Base-by-base conservation (phyloP, 257 asterid species). In the Solanum medicagineum region DNA sequence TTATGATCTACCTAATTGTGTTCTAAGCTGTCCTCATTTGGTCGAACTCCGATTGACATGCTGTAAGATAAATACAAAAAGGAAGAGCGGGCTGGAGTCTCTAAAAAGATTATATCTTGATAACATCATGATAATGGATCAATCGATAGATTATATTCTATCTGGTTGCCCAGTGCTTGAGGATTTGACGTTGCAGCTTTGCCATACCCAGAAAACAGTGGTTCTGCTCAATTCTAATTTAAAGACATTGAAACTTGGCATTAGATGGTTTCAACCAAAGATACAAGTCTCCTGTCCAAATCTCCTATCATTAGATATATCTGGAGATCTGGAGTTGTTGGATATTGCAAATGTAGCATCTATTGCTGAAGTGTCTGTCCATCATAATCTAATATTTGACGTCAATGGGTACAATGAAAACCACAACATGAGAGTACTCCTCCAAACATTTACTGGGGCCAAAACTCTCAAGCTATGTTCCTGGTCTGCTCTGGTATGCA, bases 151-250 rank as follows among this genome's bases (percentile, higher is more conserved):
- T 69, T 69, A 17, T 17, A 69, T 89, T 47, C 54, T 87, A 65
- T 55, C 56, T 53, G 91, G 90, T 47, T 85, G 87, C 63, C 89
- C 91, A 19, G 19, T 22, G 3, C 85, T 87, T 80, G 90, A 87
- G 85, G 85, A 87, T n/a, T 69, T 89, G 26, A 80, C 84, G 12
- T 8, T 89, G 54, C 32, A 53, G 29, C 81, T 74, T 45, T 87
- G 92, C 85, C 69, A 62, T 59, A 87, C 81, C 70, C 71, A 63
- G 54, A 17, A 22, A 11, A 56, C 15, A 1, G 40, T 87, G 47
- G 42, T 26, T 45, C 82, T 84, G 56, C 13, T 15, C 9, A 87
- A 74, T 54, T 83, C 81, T 1, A 89, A 84, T 63, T 65, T 89
- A 59, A 89, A 82, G 85, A 86, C 66, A 73, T 5, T 84, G 77